Conservation (phyloP, 768 basidiomycete genomes). For the Infundibulicybe gibba region DNA sequence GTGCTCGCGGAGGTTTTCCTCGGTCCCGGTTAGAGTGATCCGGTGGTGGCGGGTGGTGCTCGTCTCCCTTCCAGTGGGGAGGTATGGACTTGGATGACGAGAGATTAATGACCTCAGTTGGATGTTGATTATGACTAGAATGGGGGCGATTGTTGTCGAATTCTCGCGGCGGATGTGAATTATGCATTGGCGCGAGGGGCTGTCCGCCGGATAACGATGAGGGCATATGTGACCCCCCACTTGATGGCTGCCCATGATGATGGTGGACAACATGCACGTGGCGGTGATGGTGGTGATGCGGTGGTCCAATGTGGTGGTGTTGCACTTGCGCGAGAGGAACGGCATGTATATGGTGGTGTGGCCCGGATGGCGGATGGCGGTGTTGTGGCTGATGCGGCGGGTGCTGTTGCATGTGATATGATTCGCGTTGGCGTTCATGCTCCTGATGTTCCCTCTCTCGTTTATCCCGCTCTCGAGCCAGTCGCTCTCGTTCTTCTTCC, state of each 20-base stretch:
- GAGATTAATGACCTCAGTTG: constrained; percentile 51
- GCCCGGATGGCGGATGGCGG: constrained; percentile 24
- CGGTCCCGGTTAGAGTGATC: constrained; percentile 22
- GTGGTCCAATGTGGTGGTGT: constrained; percentile 36
- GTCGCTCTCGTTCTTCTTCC: constrained; percentile 16
- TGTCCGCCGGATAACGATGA: not conserved
- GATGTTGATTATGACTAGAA: constrained; percentile 32
- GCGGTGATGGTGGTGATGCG: constrained; percentile 36
- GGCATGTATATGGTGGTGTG: constrained; percentile 29
- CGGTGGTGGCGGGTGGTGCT: constrained; percentile 14
- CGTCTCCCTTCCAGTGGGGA: constrained; percentile 38
- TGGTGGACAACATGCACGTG: constrained; percentile 46
- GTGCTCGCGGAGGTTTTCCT: constrained; percentile 24
- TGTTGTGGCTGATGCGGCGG: constrained; percentile 25
- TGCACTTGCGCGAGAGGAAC: constrained; percentile 22
- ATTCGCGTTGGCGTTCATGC: constrained; percentile 21
- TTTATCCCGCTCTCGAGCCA: constrained; percentile 19
- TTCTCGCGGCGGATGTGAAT: constrained; percentile 22
- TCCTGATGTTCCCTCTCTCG: constrained; percentile 19
- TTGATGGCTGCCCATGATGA: constrained; percentile 35
- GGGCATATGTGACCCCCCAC: constrained; percentile 17
- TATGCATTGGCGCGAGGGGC: constrained; percentile 9
- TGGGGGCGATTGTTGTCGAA: constrained; percentile 30
- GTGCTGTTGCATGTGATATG: constrained; percentile 28
- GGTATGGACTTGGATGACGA: constrained; percentile 33